A percentile compares a stretch with the other conserved stretches of the same genome.
Evolutionary conservation across 2,329 filamentous ascomycete genomes (phyloP).

Genomic region (Pseudopithomyces maydicus): DNA sequence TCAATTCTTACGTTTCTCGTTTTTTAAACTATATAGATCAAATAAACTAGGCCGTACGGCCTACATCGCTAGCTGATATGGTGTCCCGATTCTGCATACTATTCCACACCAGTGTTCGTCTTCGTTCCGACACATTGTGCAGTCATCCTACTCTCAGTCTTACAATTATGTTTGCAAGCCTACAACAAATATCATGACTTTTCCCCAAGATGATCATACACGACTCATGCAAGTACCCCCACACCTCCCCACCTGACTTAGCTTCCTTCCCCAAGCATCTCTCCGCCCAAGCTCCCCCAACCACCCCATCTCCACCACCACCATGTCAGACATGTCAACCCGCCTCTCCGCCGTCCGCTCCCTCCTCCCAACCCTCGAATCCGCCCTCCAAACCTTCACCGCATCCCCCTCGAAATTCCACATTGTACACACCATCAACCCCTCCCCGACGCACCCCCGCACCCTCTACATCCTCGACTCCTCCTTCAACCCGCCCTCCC

Average conservation of each 20-base stretch:
- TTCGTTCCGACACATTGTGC: too few species aligned
- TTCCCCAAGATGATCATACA: too few species aligned
- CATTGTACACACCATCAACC: constrained; percentile 42
- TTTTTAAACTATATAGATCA: too few species aligned
- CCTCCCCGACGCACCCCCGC: constrained; percentile 33
- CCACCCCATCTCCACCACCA: background rate
- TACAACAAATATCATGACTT: too few species aligned
- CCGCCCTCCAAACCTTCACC: constrained; percentile 38
- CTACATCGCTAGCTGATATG: too few species aligned
- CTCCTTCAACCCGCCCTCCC: constrained; percentile 69
- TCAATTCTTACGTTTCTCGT: too few species aligned
- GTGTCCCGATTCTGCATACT: too few species aligned
- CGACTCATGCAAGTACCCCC: background rate
- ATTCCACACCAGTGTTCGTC: too few species aligned
- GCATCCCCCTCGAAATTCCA: constrained; percentile 40
- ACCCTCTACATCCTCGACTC: constrained; percentile 68
- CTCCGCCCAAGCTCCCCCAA: background rate
- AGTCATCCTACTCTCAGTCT: too few species aligned
- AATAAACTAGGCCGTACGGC: too few species aligned
- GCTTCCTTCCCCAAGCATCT: background rate
- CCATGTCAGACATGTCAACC: constrained; percentile 34
- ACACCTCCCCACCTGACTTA: background rate
- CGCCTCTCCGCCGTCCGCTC: constrained; percentile 32
- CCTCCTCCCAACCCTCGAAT: constrained; percentile 39
- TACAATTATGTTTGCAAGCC: too few species aligned